phyloP scores from a whole-genome alignment of 768 basidiomycete species.

The Naganishia onofrii region DNA sequence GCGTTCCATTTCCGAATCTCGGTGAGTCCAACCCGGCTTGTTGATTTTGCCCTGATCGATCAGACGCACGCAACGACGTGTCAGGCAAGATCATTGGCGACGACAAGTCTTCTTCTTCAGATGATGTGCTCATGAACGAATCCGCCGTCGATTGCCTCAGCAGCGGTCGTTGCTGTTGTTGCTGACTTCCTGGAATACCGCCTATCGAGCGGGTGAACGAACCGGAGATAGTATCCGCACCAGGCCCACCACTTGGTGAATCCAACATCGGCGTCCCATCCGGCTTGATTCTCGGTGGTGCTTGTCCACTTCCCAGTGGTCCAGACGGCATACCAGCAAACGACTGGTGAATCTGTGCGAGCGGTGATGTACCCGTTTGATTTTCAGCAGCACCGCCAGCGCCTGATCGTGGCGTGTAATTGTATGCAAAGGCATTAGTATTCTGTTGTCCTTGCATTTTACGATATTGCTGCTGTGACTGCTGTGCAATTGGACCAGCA shows the following conservation, averaged over 20 bases:
- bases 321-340: slow-evolving; percentile 15
- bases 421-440: slow-evolving; percentile 7
- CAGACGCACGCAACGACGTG: slow-evolving; percentile 27
- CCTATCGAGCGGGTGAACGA: background rate
- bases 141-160: slow-evolving; percentile 29
- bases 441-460: slow-evolving; percentile 2
- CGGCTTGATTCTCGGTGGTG: slow-evolving; percentile 12
- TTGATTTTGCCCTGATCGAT: slow-evolving; percentile 6
- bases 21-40: slow-evolving; percentile 12
- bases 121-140: slow-evolving; percentile 31
- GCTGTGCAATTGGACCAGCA: background rate
- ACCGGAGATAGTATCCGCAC: background rate
- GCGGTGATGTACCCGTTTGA: background rate
- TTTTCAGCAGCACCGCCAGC: background rate
- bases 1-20: slow-evolving; percentile 22
- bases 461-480: background rate
- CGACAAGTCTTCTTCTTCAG: slow-evolving; percentile 33
- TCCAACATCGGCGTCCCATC: background rate
- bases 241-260: background rate
- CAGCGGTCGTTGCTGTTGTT: slow-evolving; percentile 20
- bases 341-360: slow-evolving; percentile 17
- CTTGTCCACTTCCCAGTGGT: slow-evolving; percentile 10
- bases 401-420: too few relatives aligned
- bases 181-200: background rate
- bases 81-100: slow-evolving; percentile 35